Evolutionary conservation across 306 rosid genomes (phyloP).

Genomic region (Ammopiptanthus mongolicus): DNA sequence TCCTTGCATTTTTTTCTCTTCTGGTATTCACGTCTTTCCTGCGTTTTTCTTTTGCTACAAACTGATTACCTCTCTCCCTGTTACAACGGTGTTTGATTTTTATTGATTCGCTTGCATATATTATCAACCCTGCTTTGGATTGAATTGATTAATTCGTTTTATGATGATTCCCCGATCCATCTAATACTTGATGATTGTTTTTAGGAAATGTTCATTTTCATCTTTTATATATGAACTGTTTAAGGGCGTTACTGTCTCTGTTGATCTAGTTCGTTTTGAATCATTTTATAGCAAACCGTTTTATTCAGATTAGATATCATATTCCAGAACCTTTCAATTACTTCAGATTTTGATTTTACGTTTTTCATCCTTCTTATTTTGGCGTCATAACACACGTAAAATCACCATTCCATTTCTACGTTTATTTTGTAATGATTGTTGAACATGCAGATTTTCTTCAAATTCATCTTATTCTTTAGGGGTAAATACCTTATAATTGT

Average conservation of each 20-base stretch:
- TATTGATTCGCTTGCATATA: background rate
- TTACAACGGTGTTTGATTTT: background rate
- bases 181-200: background rate
- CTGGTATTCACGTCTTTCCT: too few species aligned
- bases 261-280: background rate
- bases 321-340: background rate
- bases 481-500: too few species aligned
- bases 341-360: background rate
- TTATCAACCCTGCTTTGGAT: background rate
- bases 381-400: background rate
- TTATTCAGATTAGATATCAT: background rate
- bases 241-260: background rate
- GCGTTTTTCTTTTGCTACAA: background rate
- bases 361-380: background rate
- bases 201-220: too few species aligned
- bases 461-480: too few species aligned
- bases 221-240: background rate
- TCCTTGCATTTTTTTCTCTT: too few species aligned
- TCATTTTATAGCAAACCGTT: background rate
- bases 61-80: background rate
- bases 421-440: background rate
- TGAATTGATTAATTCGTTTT: background rate
- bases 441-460: background rate
- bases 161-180: too few species aligned
- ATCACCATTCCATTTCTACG: background rate